These are phyloP conservation scores for Penicillium olsonii DNA, from an alignment of 2,329 filamentous ascomycete species.

Conservation along the genomic window DNA sequence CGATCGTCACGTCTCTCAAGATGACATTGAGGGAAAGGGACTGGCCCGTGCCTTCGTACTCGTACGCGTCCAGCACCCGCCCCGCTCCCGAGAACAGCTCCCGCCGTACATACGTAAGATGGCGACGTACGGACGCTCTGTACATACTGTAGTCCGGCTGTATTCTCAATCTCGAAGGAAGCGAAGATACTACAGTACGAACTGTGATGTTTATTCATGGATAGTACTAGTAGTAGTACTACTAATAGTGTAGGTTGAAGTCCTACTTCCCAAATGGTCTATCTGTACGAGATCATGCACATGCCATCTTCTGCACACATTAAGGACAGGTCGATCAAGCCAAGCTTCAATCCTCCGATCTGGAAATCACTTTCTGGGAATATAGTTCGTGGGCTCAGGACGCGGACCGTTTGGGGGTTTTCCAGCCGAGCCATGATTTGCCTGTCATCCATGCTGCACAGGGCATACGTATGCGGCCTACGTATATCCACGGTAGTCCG, in stretches of 20 bases:
- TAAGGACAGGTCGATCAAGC: conserved; percentile 13
- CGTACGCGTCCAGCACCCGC: conserved; percentile 23
- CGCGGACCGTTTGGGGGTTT: conserved; percentile 9
- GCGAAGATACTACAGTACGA: no score
- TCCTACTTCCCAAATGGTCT: not conserved
- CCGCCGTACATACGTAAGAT: conserved; percentile 16
- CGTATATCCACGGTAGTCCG: conserved; percentile 20
- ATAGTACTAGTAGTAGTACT: no score
- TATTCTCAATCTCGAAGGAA: no score
- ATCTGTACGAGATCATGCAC: not conserved
- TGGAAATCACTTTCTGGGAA: conserved; percentile 1
- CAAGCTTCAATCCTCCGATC: conserved; percentile 22
- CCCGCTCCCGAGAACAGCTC: conserved; percentile 19
- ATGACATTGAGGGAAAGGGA: not conserved
- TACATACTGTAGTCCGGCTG: no score
- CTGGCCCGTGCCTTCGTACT: conserved; percentile 21
- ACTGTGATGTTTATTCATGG: no score
- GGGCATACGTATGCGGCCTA: conserved; percentile 28
- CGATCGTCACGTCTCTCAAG: not conserved
- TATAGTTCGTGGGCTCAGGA: conserved; percentile 12
- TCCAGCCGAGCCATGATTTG: conserved; percentile 21
- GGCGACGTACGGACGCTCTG: conserved; percentile 10
- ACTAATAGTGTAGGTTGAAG: not conserved
- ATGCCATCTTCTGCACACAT: not conserved
- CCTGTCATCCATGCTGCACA: conserved; percentile 7